Evolutionary conservation across 768 basidiomycete genomes (phyloP).

Genomic region (Podaxis sp.): DNA sequence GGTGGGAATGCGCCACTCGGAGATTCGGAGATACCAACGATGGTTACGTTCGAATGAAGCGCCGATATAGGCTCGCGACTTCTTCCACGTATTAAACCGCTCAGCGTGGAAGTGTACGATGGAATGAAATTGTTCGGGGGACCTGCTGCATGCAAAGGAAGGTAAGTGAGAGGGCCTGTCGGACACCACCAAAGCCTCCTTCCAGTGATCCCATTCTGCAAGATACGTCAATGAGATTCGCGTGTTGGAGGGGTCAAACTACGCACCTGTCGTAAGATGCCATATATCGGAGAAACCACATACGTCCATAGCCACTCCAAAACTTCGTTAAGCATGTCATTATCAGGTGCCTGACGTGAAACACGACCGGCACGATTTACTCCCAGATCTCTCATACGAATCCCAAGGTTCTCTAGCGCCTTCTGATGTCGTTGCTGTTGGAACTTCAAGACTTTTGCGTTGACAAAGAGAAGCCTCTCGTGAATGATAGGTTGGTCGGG

Average conservation of each 20-base stretch:
- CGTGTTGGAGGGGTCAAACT: neutral
- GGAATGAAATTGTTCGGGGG: no score
- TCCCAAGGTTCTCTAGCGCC: neutral
- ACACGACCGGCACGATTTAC: neutral
- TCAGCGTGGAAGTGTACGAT: no score
- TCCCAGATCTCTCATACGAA: neutral
- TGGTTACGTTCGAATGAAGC: no score
- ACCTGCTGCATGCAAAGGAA: no score
- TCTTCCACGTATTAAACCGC: no score
- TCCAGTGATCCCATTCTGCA: neutral
- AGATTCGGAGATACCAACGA: neutral
- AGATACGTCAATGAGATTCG: neutral
- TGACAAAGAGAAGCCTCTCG: neutral
- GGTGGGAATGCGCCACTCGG: neutral
- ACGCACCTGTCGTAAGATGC: neutral
- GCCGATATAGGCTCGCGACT: no score
- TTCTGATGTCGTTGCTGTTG: neutral
- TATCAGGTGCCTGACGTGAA: neutral
- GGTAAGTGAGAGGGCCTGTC: neutral
- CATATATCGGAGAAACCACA: neutral
- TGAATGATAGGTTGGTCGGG: neutral
- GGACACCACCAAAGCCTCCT: neutral
- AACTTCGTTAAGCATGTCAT: neutral
- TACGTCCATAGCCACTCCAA: neutral
- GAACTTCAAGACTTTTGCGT: neutral